Evolutionary conservation across 2,329 filamentous ascomycete species (phyloP).

Genomic region (Apiospora sp.): DNA sequence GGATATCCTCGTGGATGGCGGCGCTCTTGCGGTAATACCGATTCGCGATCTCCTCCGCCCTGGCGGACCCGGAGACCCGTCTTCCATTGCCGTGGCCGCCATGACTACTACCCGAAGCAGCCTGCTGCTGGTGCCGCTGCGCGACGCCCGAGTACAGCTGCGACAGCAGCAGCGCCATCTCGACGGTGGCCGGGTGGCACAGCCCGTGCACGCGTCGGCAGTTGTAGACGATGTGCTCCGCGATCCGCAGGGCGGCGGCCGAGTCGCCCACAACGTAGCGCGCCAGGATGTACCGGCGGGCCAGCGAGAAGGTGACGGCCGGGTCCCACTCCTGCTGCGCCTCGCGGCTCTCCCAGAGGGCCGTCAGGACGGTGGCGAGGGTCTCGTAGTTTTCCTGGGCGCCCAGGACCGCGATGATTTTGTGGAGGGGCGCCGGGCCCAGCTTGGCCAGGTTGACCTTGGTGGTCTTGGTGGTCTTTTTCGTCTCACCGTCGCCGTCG

Average conservation of each 20-base stretch:
- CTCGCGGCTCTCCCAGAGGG: conserved; percentile 42
- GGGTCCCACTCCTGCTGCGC: conserved; percentile 31
- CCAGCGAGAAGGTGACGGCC: conserved; percentile 31
- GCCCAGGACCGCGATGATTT: conserved; percentile 50
- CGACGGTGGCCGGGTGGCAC: conserved; percentile 33
- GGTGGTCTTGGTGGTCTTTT: conserved; percentile 32
- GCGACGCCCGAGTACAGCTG: conserved; percentile 41
- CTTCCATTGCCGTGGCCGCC: background rate
- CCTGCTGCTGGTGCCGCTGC: conserved; percentile 43
- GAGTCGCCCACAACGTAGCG: conserved; percentile 33
- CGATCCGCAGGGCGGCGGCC: conserved; percentile 33
- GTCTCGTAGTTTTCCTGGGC: conserved; percentile 53
- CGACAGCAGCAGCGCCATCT: conserved; percentile 35
- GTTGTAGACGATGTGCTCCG: conserved; percentile 39
- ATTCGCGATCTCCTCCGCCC: conserved; percentile 43
- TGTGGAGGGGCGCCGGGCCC: conserved; percentile 49
- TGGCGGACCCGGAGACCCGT: conserved; percentile 36
- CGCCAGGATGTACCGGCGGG: conserved; percentile 33
- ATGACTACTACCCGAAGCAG: conserved; percentile 38
- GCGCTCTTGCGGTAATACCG: conserved; percentile 49
- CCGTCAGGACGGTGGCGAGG: conserved; percentile 47
- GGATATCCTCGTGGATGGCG: conserved; percentile 46
- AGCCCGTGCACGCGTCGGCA: conserved; percentile 36
- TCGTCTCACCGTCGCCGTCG: background rate
- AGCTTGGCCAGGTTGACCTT: conserved; percentile 53